Conservation (phyloP, 1,284 basidiomycete genomes). For the Veloboletus limbatus region DNA sequence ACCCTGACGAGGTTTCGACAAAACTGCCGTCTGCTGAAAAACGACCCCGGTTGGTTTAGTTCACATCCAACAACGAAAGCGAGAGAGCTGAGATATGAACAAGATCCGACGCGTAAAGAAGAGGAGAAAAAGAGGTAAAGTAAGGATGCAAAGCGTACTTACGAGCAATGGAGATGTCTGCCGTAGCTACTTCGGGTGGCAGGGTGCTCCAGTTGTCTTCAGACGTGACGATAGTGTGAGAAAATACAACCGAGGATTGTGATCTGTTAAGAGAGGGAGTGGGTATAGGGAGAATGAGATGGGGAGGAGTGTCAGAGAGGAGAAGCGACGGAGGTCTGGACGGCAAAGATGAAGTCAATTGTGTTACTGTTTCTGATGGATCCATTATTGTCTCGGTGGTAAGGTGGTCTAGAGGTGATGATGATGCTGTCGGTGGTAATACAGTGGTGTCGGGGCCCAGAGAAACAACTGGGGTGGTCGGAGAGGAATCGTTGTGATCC, state of each 20-base stretch:
- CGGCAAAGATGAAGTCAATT: slow-evolving; percentile 9
- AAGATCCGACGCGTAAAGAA: slow-evolving; percentile 8
- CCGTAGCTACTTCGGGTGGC: slow-evolving; percentile 50
- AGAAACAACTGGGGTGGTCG: slow-evolving; percentile 13
- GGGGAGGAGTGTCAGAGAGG: slow-evolving; percentile 22
- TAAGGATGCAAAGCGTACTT: slow-evolving; percentile 33
- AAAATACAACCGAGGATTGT: slow-evolving; percentile 43
- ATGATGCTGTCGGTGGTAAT: slow-evolving; percentile 25
- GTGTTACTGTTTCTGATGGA: slow-evolving; percentile 20
- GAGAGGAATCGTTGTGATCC: slow-evolving; percentile 25
- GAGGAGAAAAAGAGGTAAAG: slow-evolving; percentile 3
- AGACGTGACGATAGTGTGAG: slow-evolving; percentile 34
- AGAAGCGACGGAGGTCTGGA: slow-evolving; percentile 29
- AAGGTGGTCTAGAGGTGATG: slow-evolving; percentile 25
- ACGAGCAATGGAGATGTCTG: slow-evolving; percentile 62
- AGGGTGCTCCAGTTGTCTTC: slow-evolving; percentile 32
- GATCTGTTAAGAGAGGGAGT: slow-evolving; percentile 39
- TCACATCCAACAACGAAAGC: slow-evolving; percentile 1
- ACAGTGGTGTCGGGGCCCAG: slow-evolving; percentile 24
- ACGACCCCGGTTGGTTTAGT: slow-evolving; percentile 3
- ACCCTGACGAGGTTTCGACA: slow-evolving; percentile 73
- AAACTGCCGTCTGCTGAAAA: slow-evolving; percentile 65
- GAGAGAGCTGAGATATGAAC: neutral
- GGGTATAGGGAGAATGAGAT: slow-evolving; percentile 48
- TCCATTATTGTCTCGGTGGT: slow-evolving; percentile 23